Evolutionary conservation across 257 asterid species (phyloP).

Genomic region (Striga asiatica): DNA sequence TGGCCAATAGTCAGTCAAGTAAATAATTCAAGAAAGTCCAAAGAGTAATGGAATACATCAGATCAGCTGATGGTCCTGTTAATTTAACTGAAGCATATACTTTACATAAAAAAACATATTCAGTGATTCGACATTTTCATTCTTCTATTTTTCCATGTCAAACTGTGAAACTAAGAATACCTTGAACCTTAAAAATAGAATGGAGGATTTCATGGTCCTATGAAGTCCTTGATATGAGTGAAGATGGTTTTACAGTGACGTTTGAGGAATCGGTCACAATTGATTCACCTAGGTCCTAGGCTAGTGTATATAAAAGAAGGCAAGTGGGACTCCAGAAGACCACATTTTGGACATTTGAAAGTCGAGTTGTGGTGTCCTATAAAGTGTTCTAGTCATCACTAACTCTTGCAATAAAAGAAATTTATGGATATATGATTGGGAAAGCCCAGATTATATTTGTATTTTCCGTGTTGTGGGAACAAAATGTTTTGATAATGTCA

Average conservation of each 20-base stretch:
- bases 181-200: neutral
- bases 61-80: neutral
- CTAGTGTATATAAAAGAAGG: no score
- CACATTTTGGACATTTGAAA: neutral
- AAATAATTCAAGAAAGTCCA: neutral
- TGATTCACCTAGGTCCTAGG: no score
- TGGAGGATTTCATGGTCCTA: neutral
- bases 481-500: no score
- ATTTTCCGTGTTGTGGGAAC: no score
- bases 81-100: neutral
- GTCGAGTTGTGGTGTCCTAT: neutral
- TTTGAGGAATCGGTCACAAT: no score
- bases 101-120: neutral
- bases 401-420: no score
- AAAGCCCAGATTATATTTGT: conserved; percentile 1
- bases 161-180: neutral
- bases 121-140: neutral
- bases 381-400: neutral
- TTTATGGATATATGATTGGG: neutral
- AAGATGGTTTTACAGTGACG: no score
- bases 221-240: neutral
- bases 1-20: no score
- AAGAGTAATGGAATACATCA: neutral
- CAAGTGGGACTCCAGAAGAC: no score
- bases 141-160: neutral